Base-by-base conservation (phyloP, 108 stramenopile species). In the Fistulifera pelliculosa region DNA sequence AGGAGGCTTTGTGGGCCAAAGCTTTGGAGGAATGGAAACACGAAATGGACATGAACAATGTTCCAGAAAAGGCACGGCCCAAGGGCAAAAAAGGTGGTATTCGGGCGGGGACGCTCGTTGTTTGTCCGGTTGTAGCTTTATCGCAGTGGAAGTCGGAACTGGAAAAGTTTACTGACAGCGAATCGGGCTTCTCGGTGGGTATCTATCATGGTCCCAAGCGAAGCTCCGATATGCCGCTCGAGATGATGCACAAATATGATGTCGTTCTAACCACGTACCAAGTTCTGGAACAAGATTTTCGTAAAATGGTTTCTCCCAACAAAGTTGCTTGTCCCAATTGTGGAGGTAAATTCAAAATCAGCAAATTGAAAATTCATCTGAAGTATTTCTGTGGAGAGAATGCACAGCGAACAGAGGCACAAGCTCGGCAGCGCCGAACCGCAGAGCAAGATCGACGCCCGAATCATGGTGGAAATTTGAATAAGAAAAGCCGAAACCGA, bases 181-280 rank as follows among this genome's bases (percentile, higher is more conserved):
- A 71, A 22, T 66, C 68, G 16, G 76, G 81, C 2, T 62, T 99
- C 51, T 82, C 58, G 16, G 82, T 99, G 42, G 65, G 85, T 11
- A 87, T 84, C 0, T 95, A 99, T 69, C 96, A 97, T 67, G 98
- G 98, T 8, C 66, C 79, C 6, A 76, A 90, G 49, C 70, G 96
- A 21, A 70, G 69, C 8, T 47, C 72, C 19, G 54, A 68, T 31
- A 73, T 85, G 2, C 83, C 93, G 10, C 61, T 75, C 8, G 73
- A 76, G 56, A 69, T 87, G 48, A 69, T 99, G 49, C 54, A 43
- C 58, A 85, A 76, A 56, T 94, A 85, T 60, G 98, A 99, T 56
- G 73, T 99, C 10, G 92, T 98, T 3, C 74, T 99, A 15, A 99
- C 98, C 0, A 96, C 96, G 0, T 99, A 99, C 69, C 90, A 95